Conservation (phyloP, 306 rosid genomes). For the Cicer judaicum region DNA sequence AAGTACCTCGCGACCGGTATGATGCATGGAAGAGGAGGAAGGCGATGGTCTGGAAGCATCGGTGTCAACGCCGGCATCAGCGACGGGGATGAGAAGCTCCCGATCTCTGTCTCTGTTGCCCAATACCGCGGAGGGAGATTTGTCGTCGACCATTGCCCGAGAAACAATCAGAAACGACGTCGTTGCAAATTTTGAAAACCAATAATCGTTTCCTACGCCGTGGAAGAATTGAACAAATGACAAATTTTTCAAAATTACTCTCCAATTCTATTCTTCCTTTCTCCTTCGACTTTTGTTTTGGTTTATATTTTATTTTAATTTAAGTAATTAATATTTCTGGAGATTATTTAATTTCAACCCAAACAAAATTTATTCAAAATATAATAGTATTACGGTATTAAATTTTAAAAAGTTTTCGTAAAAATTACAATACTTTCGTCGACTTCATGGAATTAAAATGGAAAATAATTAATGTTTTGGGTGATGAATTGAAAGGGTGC, state of each 20-base stretch:
- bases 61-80: conserved; percentile 55
- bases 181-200: conserved; percentile 35
- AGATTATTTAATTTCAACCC: neutral
- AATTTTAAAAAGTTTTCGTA: neutral
- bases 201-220: neutral
- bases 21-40: conserved; percentile 60
- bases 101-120: conserved; percentile 86
- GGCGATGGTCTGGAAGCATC: conserved; percentile 67
- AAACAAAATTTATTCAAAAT: neutral
- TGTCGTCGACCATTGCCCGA: conserved; percentile 71
- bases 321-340: neutral
- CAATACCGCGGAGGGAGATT: conserved; percentile 61
- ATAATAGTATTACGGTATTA: neutral
- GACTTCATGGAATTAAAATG: neutral
- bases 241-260: conserved; percentile 2
- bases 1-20: conserved; percentile 80
- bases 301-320: neutral
- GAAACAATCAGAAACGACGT: conserved; percentile 40
- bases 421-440: neutral
- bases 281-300: neutral
- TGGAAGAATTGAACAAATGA: neutral
- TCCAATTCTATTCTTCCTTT: neutral
- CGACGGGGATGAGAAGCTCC: conserved; percentile 92
- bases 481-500: too few species aligned
- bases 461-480: neutral